Base-by-base conservation (phyloP, 306 rosid genomes). In the Ziziphus jujuba region DNA sequence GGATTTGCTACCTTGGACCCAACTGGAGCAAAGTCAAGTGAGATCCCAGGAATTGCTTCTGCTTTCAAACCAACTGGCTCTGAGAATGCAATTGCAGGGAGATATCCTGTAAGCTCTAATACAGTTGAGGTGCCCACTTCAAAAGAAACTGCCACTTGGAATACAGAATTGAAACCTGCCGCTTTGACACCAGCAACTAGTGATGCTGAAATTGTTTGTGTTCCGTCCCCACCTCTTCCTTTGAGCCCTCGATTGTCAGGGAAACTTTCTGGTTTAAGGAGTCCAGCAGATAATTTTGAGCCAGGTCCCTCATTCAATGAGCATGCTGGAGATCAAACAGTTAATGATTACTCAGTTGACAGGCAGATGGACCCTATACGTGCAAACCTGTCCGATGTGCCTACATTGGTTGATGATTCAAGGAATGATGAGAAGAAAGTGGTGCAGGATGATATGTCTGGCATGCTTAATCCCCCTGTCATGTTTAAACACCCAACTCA, bases 401-500 rank as follows among this genome's bases (percentile, higher is more conserved):
- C 82, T 33, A 31, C 84, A 19, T 40, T 81, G 49, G 89, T 72
- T 77, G 92, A 82, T 70, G 89, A 89, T 58, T 70, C 71, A 5
- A 75, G 70, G 79, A 90, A 67, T 76, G 89, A 64, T 23, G 93
- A 88, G 48, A 82, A 82, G 54, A 89, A 81, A 79, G 74, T 66
- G 63, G 64, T 76, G 35, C 97, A 84, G 68, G 97, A 88, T 61
- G 96, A 90, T 69, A 64, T 83, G 61, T 80, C 96, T 24, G 59
- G 65, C 64, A 92, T 80, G 48, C 90, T 76, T 66, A 88, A 72
- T 79, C 69, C 87, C 66, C 72, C 87, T 59, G 79, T 71, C 38
- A 67, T 82, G 78, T 91, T 82, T 77, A 95, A 87, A 76, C 96
- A 87, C 75, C 97, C 99, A 61, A 91, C 99, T 66, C 99, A 95